Evolutionary conservation across 148 eudicot species (phyloP), one percentile per base, ranked within the genome.

Genomic region (Tetragonia tetragonoides): DNA sequence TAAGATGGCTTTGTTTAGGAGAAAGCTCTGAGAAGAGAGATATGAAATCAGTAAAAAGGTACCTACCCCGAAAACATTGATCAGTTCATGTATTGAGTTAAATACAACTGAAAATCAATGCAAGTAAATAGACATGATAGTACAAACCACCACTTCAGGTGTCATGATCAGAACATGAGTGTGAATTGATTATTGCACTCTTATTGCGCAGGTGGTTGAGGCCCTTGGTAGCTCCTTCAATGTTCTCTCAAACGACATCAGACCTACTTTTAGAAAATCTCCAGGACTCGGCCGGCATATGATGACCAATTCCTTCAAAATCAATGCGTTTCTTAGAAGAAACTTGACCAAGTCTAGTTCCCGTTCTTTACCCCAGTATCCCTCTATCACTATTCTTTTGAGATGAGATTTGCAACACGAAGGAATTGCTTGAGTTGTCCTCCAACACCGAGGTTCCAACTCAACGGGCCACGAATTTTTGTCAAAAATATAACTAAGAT

Each of bases 361-460:
- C 37, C 10, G 37, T 51, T 41, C 63, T 7, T 7, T 12, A 8
- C 40, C n/a, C 2, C 20, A 10, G 24, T 41, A 41, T 0, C 4
- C 15, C 28, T 6, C 10, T 9, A 77, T 81, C 18, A 61, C 68
- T 20, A 81, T 53, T 71, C 40, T 73, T 64, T 71, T 71, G 49
- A 78, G 47, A 63, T 77, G 77, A 61, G 8, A 72, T 4, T 37
- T 3, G 21, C 72, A 57, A 77, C 84, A 81, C 65, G 74, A 46
- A 28, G 84, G 80, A 42, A 81, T 44, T 41, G 51, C 11, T 7
- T 57, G 47, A 37, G 21, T 47, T 66, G 3, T 21, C 41, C 49
- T 17, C 82, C 72, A 40, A 5, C 2, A 0, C 12, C 51, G 18
- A 12, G 47, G 34, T 7, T 61, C 68, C 44, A 3, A 14, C 20